Percentiles rank a stretch among this genome's conserved stretches.
phyloP scores from a whole-genome alignment of 2,329 filamentous ascomycete genomes.

The Chrysosporium keratinophilum region DNA sequence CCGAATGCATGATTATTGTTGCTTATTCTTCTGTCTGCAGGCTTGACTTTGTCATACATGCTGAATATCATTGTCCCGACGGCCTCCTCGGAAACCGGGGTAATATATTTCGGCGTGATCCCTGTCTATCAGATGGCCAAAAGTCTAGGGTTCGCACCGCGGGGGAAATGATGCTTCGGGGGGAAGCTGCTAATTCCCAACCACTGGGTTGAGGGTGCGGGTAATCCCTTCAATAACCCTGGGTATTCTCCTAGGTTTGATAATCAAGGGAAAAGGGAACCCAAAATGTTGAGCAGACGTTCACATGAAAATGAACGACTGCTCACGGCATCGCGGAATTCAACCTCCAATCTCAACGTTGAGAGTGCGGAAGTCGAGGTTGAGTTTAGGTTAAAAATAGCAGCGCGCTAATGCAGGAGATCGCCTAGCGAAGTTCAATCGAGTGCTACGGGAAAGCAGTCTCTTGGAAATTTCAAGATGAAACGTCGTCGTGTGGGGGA shows the following conservation, averaged over 20 bases:
- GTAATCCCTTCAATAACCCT: too few species aligned
- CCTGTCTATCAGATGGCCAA: slow-evolving; percentile 1
- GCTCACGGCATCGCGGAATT: not conserved
- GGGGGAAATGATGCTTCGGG: not conserved
- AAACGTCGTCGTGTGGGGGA: slow-evolving; percentile 5
- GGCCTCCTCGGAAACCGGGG: not conserved
- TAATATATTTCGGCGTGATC: not conserved
- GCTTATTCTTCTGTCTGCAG: not conserved
- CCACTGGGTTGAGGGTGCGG: not conserved
- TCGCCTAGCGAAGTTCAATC: not conserved
- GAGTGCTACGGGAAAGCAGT: not conserved
- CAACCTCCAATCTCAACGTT: too few species aligned
- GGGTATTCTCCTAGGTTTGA: too few species aligned
- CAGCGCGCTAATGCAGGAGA: slow-evolving; percentile 6
- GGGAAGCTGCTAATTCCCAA: not conserved
- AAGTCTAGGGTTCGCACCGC: not conserved
- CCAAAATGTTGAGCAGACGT: too few species aligned
- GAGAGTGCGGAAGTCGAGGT: not conserved
- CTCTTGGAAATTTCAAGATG: not conserved
- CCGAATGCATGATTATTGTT: not conserved
- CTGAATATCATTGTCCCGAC: not conserved
- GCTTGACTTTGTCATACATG: not conserved
- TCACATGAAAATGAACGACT: not conserved
- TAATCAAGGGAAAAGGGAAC: too few species aligned
- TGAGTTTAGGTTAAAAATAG: slow-evolving; percentile 8